These are phyloP conservation scores for Leishmania arabica DNA, from an alignment of 208 protist species.

Conservation along the genomic window DNA sequence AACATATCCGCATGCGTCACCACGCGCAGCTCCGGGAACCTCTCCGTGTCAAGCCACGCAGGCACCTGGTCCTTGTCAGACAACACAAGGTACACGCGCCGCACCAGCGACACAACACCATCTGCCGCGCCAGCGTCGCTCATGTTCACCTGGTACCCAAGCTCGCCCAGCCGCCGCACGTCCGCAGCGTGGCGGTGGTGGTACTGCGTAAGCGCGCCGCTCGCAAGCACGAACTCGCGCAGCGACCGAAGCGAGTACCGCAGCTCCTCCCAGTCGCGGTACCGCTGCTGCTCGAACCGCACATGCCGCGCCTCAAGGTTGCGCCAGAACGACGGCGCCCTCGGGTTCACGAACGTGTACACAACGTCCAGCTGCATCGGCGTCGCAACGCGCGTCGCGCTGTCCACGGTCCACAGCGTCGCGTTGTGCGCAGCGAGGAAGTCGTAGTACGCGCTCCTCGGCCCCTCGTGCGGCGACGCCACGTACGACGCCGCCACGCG, in stretches of 20 bases:
- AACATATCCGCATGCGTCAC: slow-evolving; percentile 49
- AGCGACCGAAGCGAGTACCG: slow-evolving; percentile 53
- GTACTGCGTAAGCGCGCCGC: slow-evolving; percentile 30
- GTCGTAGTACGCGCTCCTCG: slow-evolving; percentile 32
- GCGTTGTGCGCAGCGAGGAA: slow-evolving; percentile 42
- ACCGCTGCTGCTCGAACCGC: slow-evolving; percentile 26
- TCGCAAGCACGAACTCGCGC: slow-evolving; percentile 30
- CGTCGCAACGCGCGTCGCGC: slow-evolving; percentile 17
- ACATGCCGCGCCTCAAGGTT: slow-evolving; percentile 32
- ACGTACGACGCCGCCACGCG: slow-evolving; percentile 37
- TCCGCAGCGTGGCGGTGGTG: slow-evolving; percentile 22
- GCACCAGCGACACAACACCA: slow-evolving; percentile 27
- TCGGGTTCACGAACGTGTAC: slow-evolving; percentile 63
- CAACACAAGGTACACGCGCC: slow-evolving; percentile 41
- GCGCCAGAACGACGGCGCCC: slow-evolving; percentile 32
- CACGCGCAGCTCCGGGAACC: slow-evolving; percentile 33
- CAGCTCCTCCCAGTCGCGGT: slow-evolving; percentile 64
- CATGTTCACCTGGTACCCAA: slow-evolving; percentile 29
- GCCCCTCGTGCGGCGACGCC: slow-evolving; percentile 22
- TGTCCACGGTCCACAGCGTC: slow-evolving; percentile 48
- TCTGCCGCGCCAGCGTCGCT: slow-evolving; percentile 17
- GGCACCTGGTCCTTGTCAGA: slow-evolving; percentile 43
- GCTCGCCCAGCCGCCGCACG: slow-evolving; percentile 24
- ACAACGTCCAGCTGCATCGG: slow-evolving; percentile 57
- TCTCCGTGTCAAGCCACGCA: slow-evolving; percentile 39